These are phyloP conservation scores for Acacia crassicarpa DNA, from an alignment of 306 rosid species.

Conservation along the genomic window DNA sequence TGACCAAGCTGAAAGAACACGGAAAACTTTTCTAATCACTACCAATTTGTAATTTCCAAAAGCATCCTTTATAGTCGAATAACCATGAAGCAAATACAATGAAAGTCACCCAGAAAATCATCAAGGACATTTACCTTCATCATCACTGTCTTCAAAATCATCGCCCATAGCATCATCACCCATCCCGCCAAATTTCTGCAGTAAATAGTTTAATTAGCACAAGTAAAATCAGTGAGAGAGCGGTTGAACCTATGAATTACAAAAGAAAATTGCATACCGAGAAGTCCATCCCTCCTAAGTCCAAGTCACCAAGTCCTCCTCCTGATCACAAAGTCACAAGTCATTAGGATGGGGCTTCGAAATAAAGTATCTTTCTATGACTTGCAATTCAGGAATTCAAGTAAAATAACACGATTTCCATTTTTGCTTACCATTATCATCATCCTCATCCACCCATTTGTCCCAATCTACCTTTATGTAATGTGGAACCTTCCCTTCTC, in stretches of 20 bases:
- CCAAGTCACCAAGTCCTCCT: constrained; percentile 58
- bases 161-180: constrained; percentile 55
- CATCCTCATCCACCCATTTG: background rate
- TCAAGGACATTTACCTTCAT: constrained; percentile 52
- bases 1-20: background rate
- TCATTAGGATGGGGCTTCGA: constrained; percentile 4
- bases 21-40: background rate
- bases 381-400: background rate
- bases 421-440: constrained; percentile 37
- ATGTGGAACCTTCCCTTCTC: constrained; percentile 65
- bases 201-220: background rate
- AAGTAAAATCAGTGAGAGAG: background rate
- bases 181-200: constrained; percentile 85
- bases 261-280: constrained; percentile 59
- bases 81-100: background rate
- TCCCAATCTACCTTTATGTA: background rate
- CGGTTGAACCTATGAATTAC: constrained; percentile 6
- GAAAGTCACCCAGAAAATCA: constrained; percentile 21
- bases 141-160: constrained; percentile 69
- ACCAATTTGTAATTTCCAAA: background rate
- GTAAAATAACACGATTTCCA: background rate
- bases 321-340: constrained; percentile 23
- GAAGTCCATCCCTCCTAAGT: constrained; percentile 95
- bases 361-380: background rate
- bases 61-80: background rate